Evolutionary conservation across 345 rosid genomes (phyloP).

Genomic region (Eutrema heterophyllum): DNA sequence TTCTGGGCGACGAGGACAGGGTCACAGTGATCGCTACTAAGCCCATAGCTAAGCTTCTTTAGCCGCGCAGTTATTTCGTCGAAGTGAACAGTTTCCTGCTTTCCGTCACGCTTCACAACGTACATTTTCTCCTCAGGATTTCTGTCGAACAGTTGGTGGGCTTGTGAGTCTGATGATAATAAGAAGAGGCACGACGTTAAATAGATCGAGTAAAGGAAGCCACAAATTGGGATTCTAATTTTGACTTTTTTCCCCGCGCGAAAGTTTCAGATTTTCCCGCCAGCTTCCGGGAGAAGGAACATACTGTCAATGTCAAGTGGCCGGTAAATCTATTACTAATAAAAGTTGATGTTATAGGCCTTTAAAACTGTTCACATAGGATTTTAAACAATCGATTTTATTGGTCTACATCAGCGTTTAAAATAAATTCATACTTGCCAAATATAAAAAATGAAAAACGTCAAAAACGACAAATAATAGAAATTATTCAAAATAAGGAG

Average conservation of each 20-base stretch:
- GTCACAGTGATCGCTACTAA: conserved; percentile 91
- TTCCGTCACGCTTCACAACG: conserved; percentile 91
- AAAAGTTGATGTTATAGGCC: no score
- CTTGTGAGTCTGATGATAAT: not conserved
- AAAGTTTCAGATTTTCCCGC: conserved; percentile 31
- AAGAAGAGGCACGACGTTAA: not conserved
- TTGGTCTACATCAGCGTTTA: no score
- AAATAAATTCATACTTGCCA: no score
- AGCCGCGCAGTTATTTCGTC: conserved; percentile 95
- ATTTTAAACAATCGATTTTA: no score
- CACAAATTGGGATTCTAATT: not conserved
- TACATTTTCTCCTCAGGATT: conserved; percentile 52
- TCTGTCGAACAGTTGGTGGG: conserved; percentile 34
- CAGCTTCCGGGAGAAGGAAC: not conserved
- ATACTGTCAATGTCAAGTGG: not conserved
- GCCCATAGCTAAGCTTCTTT: conserved; percentile 93
- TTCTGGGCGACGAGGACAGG: conserved; percentile 95
- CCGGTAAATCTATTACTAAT: no score
- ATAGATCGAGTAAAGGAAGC: not conserved
- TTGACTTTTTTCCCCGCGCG: not conserved
- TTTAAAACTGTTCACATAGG: no score
- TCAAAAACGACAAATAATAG: no score
- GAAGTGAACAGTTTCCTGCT: conserved; percentile 86
- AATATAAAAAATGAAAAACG: no score
- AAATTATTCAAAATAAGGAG: no score